Evolutionary conservation across 306 rosid genomes (phyloP).

Genomic region (Trifolium repens): DNA sequence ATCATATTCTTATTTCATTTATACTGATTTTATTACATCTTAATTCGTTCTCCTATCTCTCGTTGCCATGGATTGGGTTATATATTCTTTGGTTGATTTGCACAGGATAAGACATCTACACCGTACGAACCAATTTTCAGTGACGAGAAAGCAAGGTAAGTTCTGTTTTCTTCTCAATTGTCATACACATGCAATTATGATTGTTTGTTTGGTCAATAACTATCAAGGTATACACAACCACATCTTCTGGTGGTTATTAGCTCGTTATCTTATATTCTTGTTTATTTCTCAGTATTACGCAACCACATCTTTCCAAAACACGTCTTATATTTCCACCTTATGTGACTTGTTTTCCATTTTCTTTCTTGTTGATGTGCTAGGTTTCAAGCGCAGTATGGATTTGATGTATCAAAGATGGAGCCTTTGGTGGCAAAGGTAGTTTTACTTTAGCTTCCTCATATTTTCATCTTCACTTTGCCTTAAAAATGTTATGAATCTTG

Average conservation of each 20-base stretch:
- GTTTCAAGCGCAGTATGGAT: conserved; percentile 68
- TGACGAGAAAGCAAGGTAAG: conserved; percentile 51
- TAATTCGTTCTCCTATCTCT: conserved; percentile 10
- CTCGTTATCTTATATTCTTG: too few species aligned
- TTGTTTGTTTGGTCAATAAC: neutral
- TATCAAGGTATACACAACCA: neutral
- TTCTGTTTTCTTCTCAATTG: conserved; percentile 6
- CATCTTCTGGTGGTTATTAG: neutral
- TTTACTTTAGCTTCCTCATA: conserved; percentile 20
- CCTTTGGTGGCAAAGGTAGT: conserved; percentile 87
- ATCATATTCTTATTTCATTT: neutral
- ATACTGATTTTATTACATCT: neutral
- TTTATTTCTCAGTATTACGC: neutral
- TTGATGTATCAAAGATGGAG: conserved; percentile 78
- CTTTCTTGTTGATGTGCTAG: conserved; percentile 46
- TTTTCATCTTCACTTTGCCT: neutral
- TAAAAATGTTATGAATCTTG: conserved; percentile 1
- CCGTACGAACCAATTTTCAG: conserved; percentile 53
- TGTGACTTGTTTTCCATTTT: neutral
- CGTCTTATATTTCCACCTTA: neutral
- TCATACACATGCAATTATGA: neutral
- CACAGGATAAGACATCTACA: conserved; percentile 51
- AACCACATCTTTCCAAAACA: too few species aligned
- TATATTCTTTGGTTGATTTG: neutral
- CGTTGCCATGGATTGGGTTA: neutral